Evolutionary conservation across 148 eudicot species (phyloP).

Genomic region (Camellia lanceoleosa): DNA sequence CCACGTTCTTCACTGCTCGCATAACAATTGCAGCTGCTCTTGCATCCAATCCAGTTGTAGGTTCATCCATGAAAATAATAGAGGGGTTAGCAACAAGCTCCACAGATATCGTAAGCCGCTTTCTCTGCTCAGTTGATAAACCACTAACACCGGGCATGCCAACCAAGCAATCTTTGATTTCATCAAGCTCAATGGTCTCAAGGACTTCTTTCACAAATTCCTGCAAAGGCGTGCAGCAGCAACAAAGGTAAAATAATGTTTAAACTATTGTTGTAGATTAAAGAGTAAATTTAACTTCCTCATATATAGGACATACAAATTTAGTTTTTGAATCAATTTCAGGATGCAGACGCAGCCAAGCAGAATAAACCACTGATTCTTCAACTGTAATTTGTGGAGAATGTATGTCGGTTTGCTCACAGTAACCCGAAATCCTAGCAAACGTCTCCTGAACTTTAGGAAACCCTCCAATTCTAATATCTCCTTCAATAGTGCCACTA

Average conservation of each 20-base stretch:
- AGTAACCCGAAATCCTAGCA: slow-evolving; percentile 85
- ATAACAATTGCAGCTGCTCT: slow-evolving; percentile 92
- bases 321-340: slow-evolving; percentile 56
- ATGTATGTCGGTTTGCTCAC: slow-evolving; percentile 91
- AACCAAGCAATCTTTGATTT: slow-evolving; percentile 57
- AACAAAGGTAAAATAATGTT: neutral
- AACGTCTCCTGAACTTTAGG: slow-evolving; percentile 78
- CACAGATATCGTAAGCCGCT: slow-evolving; percentile 80
- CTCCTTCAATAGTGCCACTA: slow-evolving; percentile 72
- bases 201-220: slow-evolving; percentile 76
- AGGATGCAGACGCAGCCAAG: slow-evolving; percentile 87
- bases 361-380: slow-evolving; percentile 80
- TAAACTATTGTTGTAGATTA: neutral
- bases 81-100: slow-evolving; percentile 93
- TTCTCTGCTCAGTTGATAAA: slow-evolving; percentile 81
- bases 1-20: slow-evolving; percentile 75
- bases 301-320: slow-evolving; percentile 37
- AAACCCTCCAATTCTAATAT: slow-evolving; percentile 67
- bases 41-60: slow-evolving; percentile 84
- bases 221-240: slow-evolving; percentile 21
- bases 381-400: slow-evolving; percentile 85
- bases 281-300: slow-evolving; percentile 2
- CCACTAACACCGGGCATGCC: slow-evolving; percentile 71
- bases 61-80: slow-evolving; percentile 89
- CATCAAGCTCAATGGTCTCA: slow-evolving; percentile 67